Percentiles rank a stretch among this genome's conserved stretches.
Conservation (phyloP, 805 yeast species). For the Candida rishiriensis region DNA sequence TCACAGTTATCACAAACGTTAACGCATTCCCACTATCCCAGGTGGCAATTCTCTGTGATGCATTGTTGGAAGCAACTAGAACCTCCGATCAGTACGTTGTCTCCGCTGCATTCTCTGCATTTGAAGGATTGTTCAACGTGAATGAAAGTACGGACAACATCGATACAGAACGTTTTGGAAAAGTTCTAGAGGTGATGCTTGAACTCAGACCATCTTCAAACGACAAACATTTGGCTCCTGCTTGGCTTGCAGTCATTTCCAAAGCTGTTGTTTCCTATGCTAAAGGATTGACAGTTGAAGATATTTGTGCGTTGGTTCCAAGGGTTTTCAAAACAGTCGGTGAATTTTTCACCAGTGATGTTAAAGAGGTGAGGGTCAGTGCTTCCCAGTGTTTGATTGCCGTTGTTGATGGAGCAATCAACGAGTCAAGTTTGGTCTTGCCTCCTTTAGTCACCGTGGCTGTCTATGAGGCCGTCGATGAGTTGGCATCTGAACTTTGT, state of each 20-base stretch:
- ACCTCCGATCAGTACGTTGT: constrained; percentile 82
- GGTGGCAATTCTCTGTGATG: constrained; percentile 70
- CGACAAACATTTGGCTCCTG: constrained; percentile 82
- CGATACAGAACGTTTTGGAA: constrained; percentile 59
- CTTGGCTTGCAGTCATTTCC: constrained; percentile 94
- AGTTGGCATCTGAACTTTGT: constrained; percentile 46
- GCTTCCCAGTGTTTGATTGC: constrained; percentile 88
- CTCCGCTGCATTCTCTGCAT: constrained; percentile 77
- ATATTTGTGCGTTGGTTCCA: constrained; percentile 50
- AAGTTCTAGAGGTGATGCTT: constrained; percentile 65
- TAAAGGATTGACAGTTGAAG: constrained; percentile 39
- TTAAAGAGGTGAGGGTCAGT: constrained; percentile 58
- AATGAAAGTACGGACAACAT: constrained; percentile 38
- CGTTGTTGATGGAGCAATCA: constrained; percentile 60
- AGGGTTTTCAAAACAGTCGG: constrained; percentile 51
- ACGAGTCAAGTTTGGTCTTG: constrained; percentile 51
- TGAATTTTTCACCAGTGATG: constrained; percentile 64
- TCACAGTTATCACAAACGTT: constrained; percentile 64
- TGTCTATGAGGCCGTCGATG: constrained; percentile 52
- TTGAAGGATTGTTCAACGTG: constrained; percentile 72
- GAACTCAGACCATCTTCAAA: constrained; percentile 76
- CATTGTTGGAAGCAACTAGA: constrained; percentile 68
- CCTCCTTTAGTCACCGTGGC: constrained; percentile 48
- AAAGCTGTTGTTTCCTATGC: constrained; percentile 64
- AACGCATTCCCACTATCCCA: constrained; percentile 78